A percentile compares a stretch with the other conserved stretches of the same genome.
Conservation (phyloP, 208 protist genomes). For the Blastocrithidia nonstop region DNA sequence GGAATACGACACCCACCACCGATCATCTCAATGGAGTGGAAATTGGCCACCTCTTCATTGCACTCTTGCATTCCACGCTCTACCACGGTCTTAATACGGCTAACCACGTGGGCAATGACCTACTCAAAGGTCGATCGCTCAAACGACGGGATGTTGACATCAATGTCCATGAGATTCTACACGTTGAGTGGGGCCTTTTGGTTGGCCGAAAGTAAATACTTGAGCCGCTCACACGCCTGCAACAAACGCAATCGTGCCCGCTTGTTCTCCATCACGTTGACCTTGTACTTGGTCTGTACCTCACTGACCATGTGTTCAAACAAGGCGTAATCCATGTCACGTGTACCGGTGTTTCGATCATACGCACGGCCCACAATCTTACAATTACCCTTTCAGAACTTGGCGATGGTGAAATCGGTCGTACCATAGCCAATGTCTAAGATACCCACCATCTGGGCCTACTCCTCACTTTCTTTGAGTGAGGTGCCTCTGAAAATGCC, state of each 20-base stretch:
- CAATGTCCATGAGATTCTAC: conserved; percentile 87
- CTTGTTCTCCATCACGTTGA: conserved; percentile 74
- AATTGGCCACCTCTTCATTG: conserved; percentile 17
- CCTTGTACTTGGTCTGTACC: conserved; percentile 76
- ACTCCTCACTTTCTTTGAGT: conserved; percentile 69
- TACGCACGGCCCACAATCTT: conserved; percentile 63
- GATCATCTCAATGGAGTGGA: conserved; percentile 83
- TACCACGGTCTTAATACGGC: conserved; percentile 35
- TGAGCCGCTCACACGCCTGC: conserved; percentile 76
- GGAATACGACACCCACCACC: conserved; percentile 85
- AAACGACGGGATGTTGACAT: conserved; percentile 73
- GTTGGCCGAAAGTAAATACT: conserved; percentile 85
- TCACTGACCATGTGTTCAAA: conserved; percentile 53
- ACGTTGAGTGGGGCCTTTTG: conserved; percentile 60
- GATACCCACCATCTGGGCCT: conserved; percentile 70
- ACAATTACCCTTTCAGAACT: conserved; percentile 75
- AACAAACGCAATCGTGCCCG: conserved; percentile 69
- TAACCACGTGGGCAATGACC: conserved; percentile 22
- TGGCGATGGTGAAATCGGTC: conserved; percentile 55
- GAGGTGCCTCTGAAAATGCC: conserved; percentile 73
- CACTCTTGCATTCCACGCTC: conserved; percentile 36
- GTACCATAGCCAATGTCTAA: conserved; percentile 80
- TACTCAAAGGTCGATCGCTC: conserved; percentile 62
- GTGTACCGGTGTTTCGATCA: conserved; percentile 69
- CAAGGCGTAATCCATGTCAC: conserved; percentile 74